phyloP scores from a whole-genome alignment of 2,329 filamentous ascomycete species.

The Hymenoscyphus fraxineus region DNA sequence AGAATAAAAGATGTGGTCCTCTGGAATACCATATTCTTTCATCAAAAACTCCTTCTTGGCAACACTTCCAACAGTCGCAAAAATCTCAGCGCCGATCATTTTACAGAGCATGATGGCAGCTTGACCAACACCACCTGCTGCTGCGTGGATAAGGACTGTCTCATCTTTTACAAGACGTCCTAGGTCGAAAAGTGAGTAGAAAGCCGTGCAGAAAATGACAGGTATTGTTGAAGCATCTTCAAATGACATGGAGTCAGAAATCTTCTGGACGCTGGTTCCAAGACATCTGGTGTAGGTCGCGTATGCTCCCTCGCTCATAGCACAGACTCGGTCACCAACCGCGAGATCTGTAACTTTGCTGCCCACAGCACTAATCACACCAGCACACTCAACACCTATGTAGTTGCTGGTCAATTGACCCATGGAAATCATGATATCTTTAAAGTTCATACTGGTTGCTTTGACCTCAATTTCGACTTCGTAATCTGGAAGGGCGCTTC shows the following conservation, averaged over 20 bases:
- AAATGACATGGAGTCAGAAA: constrained; percentile 28
- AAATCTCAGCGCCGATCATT: constrained; percentile 34
- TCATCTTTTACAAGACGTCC: constrained; percentile 29
- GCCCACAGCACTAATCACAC: constrained; percentile 35
- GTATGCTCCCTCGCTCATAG: constrained; percentile 33
- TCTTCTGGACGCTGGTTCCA: constrained; percentile 27
- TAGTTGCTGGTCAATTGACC: constrained; percentile 32
- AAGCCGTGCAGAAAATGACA: constrained; percentile 30
- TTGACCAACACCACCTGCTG: constrained; percentile 36
- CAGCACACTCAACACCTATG: constrained; percentile 37
- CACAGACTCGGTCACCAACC: constrained; percentile 37
- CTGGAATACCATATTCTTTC: constrained; percentile 30
- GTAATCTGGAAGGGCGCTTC: constrained; percentile 18
- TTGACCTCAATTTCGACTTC: constrained; percentile 33
- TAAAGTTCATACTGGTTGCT: constrained; percentile 29
- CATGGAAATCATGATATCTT: constrained; percentile 34
- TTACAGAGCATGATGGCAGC: constrained; percentile 37
- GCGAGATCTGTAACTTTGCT: constrained; percentile 29
- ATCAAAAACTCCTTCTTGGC: constrained; percentile 29
- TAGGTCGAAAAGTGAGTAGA: constrained; percentile 28
- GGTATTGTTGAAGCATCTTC: constrained; percentile 31
- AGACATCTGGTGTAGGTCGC: constrained; percentile 32
- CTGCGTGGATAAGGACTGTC: constrained; percentile 37
- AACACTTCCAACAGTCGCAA: constrained; percentile 29
- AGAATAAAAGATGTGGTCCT: constrained; percentile 35